Evolutionary conservation across 1,139 yeast species (phyloP), one percentile per base, ranked within the genome.

Genomic region (Spathaspora jeffriesii): DNA sequence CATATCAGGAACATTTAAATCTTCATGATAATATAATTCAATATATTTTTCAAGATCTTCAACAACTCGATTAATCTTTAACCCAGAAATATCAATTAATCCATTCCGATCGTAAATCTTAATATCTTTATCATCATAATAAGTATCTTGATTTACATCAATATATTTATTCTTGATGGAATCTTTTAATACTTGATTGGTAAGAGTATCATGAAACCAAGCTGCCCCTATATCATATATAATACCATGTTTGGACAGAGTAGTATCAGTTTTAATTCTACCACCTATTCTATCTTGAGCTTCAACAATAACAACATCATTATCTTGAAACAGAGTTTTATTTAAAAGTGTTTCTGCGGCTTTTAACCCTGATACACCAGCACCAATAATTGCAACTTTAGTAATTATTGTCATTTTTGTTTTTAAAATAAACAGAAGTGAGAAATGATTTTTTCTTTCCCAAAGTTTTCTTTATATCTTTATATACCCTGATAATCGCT

Each of bases 191-290:
- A 87, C 72, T 5, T 75, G 75, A 59, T 90, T 90, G 30, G 44
- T 49, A 43, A 89, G 67, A 0, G 90, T 81, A 57, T 89, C 96
- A 61, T 90, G 97, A 57, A 87, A 86, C 97, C 97, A 90, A 4
- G 92, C 81, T 0, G 96, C 96, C 0, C 97, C 97, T 18, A 89
- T 55, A 63, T 90, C 97, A 59, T 85, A 85, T 6, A 57, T 47
- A 21, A 59, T 57, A 1, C 76, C 78, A 10, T 69, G 47, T 44
- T 64, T 64, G 13, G 75, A 68, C 40, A 60, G 58, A 17, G 60
- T 53, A 44, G 67, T 65, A 8, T 74, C 69, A n/a, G 68, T 57
- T 41, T 53, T 51, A 43, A 78, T 60, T 43, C 83, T 58, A 4
- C 83, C 84, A 4, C 84, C 84, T 27, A 78, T 51, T 22, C 76